Evolutionary conservation across 305 asterid species (phyloP), one percentile per base, ranked within the genome.

Genomic region (Fraxinus floribunda): DNA sequence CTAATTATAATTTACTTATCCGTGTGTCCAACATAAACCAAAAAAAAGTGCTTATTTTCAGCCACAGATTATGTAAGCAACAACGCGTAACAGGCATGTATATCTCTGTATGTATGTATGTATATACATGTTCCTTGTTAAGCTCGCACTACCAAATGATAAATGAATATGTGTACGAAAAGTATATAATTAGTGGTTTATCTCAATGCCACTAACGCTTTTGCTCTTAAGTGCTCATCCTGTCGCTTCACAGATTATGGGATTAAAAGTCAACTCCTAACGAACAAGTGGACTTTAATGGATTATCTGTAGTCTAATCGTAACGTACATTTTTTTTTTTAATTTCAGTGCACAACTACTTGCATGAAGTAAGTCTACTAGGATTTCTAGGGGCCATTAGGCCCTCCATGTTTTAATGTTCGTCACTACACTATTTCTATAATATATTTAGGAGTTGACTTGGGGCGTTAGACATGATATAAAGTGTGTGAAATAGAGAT

Each of bases 251-350:
- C 41, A 11, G 41, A 70, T 13, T 70, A 70, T 70, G 75, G 75
- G 75, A 70, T 70, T 70, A 1, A 68, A 70, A 70, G 75, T 70
- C 75, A 70, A 70, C 75, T 70, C 41, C 6, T 70, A 70, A 70
- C 41, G 2, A 70, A 70, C 75, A 70, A 70, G 75, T 70, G 75
- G 75, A 70, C 41, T 70, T 70, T 70, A 29, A 70, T 30, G 75
- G 22, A 29, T 24, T 66, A 15, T 26, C n/a, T 26, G 18, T 24
- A 8, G 34, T 7, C 36, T 66, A 26, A 66, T 10, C 5, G 15
- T 9, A 22, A 8, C 29, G 71, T 64, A 64, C 7, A 64, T 1
- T 66, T 11, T 39, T 64, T 64, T 9, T 62, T 9, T 64, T 64
- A 4, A 24, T 11, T 26, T 5, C 18, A 10, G 36, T 66, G 74